A percentile compares a stretch with the other conserved stretches of the same genome.
phyloP scores from a whole-genome alignment of 257 asterid genomes.

The Paulownia fortunei region DNA sequence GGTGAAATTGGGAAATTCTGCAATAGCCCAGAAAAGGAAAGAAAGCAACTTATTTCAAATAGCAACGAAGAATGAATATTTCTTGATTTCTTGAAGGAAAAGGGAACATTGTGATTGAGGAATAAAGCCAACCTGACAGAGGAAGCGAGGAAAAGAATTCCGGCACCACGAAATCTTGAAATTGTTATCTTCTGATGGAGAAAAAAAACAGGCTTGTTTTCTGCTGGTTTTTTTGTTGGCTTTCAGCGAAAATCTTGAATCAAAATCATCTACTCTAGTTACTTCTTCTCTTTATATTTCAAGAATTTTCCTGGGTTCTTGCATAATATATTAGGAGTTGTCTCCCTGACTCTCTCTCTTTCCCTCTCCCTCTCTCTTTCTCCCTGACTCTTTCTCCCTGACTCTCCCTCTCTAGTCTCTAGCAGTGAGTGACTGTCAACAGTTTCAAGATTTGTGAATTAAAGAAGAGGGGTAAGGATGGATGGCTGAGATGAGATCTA shows the following conservation, averaged over 20 bases:
- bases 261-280: conserved; percentile 3
- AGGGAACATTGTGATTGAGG: neutral
- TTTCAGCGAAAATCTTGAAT: conserved; percentile 26
- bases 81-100: conserved; percentile 25
- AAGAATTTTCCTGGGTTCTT: neutral
- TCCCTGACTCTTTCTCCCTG: conserved; percentile 20
- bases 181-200: conserved; percentile 41
- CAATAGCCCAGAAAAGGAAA: neutral
- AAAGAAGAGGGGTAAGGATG: conserved; percentile 25
- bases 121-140: conserved; percentile 59
- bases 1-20: conserved; percentile 40
- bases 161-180: conserved; percentile 57
- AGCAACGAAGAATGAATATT: neutral
- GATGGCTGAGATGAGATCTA: conserved; percentile 48
- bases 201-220: conserved; percentile 4
- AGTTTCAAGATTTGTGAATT: conserved; percentile 18
- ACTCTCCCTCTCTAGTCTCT: neutral
- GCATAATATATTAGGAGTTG: conserved; percentile 1
- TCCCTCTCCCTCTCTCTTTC: conserved; percentile 20
- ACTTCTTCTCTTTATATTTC: neutral
- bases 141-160: conserved; percentile 64
- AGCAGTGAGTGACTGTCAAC: conserved; percentile 13
- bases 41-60: neutral
- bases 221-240: neutral
- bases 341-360: neutral